phyloP scores from a whole-genome alignment of 768 basidiomycete species.

The Hericium coralloides region DNA sequence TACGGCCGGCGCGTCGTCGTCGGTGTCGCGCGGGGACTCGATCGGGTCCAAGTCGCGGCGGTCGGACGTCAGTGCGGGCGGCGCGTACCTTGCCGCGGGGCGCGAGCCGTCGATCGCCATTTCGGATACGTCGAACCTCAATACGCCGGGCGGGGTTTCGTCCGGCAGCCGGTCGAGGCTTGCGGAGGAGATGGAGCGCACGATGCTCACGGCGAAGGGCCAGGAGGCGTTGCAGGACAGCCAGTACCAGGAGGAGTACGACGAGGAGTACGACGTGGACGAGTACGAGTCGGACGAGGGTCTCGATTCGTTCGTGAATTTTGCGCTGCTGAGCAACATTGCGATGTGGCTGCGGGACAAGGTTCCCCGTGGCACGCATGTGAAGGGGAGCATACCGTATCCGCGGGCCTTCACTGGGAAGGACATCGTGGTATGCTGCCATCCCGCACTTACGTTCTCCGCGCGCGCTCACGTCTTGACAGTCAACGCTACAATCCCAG shows the following conservation, averaged over 20 bases:
- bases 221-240: constrained; percentile 24
- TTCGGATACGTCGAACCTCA: not conserved
- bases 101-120: constrained; percentile 1
- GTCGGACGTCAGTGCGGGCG: not conserved
- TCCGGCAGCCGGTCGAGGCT: constrained; percentile 10
- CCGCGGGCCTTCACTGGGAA: constrained; percentile 88
- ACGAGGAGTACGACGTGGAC: constrained; percentile 42
- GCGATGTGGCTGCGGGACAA: constrained; percentile 86
- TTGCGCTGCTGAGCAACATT: constrained; percentile 78
- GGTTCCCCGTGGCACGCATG: constrained; percentile 78
- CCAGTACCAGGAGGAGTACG: constrained; percentile 38
- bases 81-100: not conserved
- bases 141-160: constrained; percentile 3
- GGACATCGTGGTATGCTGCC: constrained; percentile 74
- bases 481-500: constrained; percentile 85
- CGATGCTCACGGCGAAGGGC: constrained; percentile 22
- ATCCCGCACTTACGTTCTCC: not conserved
- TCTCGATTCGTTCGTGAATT: constrained; percentile 79
- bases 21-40: constrained; percentile 2
- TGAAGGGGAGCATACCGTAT: constrained; percentile 90
- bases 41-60: not conserved
- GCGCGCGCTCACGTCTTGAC: not conserved
- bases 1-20: not conserved
- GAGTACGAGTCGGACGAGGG: constrained; percentile 39
- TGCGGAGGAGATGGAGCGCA: constrained; percentile 8